A percentile compares a stretch with the other conserved stretches of the same genome.
Evolutionary conservation across 352 stramenopile species (phyloP).

Genomic region (Globisporangium iwayamae): DNA sequence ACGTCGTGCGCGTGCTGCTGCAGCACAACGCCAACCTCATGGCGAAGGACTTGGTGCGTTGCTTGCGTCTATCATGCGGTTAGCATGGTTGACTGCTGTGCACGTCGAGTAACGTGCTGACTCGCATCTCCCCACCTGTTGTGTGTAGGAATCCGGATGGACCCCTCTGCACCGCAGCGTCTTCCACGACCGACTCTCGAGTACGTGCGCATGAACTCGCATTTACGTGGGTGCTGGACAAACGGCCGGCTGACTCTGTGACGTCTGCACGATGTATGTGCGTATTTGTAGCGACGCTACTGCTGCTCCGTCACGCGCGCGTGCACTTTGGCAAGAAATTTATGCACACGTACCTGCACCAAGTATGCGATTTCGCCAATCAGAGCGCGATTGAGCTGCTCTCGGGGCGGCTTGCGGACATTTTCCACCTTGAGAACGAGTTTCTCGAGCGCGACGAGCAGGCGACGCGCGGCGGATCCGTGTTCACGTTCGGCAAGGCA

Average conservation of each 20-base stretch:
- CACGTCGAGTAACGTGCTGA: not conserved
- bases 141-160: slow-evolving; percentile 72
- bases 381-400: slow-evolving; percentile 70
- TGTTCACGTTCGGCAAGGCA: slow-evolving; percentile 84
- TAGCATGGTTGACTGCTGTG: too few relatives aligned
- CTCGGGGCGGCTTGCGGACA: slow-evolving; percentile 20
- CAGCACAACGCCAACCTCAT: slow-evolving; percentile 47
- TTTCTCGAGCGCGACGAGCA: slow-evolving; percentile 4
- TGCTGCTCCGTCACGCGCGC: slow-evolving; percentile 63
- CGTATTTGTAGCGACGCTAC: slow-evolving; percentile 43
- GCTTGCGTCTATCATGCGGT: not conserved
- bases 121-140: slow-evolving; percentile 9
- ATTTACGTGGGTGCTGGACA: not conserved
- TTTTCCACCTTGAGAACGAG: slow-evolving; percentile 13
- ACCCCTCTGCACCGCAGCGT: slow-evolving; percentile 74
- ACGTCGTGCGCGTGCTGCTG: slow-evolving; percentile 51
- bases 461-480: slow-evolving; percentile 25
- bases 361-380: slow-evolving; percentile 43
- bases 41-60: slow-evolving; percentile 57
- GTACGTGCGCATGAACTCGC: slow-evolving; percentile 26
- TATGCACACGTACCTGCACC: slow-evolving; percentile 47
- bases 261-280: not conserved
- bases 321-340: slow-evolving; percentile 45
- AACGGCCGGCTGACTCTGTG: not conserved
- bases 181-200: slow-evolving; percentile 63